Evolutionary conservation across 116 monocot genomes (phyloP), one percentile per base, ranked within the genome.

Genomic region (Cymodocea nodosa): DNA sequence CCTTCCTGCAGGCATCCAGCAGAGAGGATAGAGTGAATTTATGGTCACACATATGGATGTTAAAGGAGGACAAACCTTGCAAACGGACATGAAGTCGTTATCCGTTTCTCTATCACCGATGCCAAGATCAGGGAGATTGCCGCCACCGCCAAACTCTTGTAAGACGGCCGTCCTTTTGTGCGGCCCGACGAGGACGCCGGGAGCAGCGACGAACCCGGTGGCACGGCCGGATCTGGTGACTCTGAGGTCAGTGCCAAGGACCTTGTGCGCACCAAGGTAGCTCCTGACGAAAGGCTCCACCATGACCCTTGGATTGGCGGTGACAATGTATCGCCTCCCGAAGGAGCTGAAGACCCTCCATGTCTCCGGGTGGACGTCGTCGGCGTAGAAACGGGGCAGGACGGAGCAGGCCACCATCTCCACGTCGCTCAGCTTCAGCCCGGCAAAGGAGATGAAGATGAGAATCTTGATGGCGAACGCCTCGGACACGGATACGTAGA

Each of bases 271-370:
- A 22, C 92, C 92, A 5, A 92, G 80, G 64, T 71, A 84, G n/a
- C 16, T 24, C 80, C 68, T 80, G 6, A 59, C 82, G 61, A 90
- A 90, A 0, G 82, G 78, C 65, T 92, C 84, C 50, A 84, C 92
- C 84, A 92, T 84, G 9, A 92, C 59, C 70, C 92, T 73, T 0
- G 87, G 92, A 73, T 52, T 80, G 9, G 80, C 87, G 8, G 92
- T 87, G 4, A 87, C 82, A 1, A 92, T 49, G 51, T 65, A 82
- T 36, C 76, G 49, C 78, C 49, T 75, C 0, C 84, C 80, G 34
- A 74, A 85, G 22, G 91, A 65, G 56, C 69, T 78, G 78, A 87
- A 92, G 40, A 87, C 87, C 24, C 81, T 71, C 90, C 90, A 91
- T 4, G 84, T 71, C 71, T 91, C 86, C 19, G 86, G 90, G 64